These are phyloP conservation scores for Xylaria multiplex DNA, from an alignment of 2,329 filamentous ascomycete species.

Conservation along the genomic window DNA sequence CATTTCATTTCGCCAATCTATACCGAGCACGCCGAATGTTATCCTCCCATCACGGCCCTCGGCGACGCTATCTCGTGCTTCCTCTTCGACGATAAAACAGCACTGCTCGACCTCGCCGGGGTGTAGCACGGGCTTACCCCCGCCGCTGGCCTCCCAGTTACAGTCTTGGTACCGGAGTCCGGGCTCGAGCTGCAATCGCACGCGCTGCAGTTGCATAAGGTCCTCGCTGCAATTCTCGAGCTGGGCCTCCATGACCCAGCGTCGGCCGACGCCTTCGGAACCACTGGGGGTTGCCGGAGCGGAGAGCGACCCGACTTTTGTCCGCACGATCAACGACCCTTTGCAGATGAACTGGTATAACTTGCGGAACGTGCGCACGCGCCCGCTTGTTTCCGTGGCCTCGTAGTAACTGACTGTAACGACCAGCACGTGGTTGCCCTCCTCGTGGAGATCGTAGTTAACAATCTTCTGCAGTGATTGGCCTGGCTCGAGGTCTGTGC, in stretches of 20 bases:
- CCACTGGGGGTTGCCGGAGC: constrained; percentile 48
- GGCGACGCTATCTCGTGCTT: constrained; percentile 50
- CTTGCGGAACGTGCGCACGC: constrained; percentile 89
- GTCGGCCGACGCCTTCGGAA: constrained; percentile 41
- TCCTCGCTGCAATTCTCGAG: constrained; percentile 93
- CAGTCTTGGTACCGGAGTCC: constrained; percentile 64
- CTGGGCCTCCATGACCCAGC: constrained; percentile 90
- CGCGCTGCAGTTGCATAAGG: constrained; percentile 78
- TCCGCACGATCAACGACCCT: constrained; percentile 87
- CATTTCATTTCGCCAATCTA: constrained; percentile 91
- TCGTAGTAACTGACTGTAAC: constrained; percentile 96
- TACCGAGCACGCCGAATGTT: constrained; percentile 81
- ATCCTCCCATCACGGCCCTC: constrained; percentile 69
- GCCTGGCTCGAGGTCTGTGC: constrained; percentile 51
- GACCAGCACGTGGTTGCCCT: constrained; percentile 91
- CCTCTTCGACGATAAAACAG: constrained; percentile 68
- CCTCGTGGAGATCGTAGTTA: constrained; percentile 88
- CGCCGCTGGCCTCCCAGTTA: constrained; percentile 63
- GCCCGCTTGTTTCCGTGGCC: constrained; percentile 74
- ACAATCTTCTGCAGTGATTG: constrained; percentile 83
- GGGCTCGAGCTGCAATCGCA: constrained; percentile 63
- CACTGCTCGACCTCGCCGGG: constrained; percentile 73
- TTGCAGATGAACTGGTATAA: constrained; percentile 97
- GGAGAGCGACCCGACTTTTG: constrained; percentile 78
- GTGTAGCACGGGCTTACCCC: constrained; percentile 64